Evolutionary conservation across 1,139 yeast genomes (phyloP), one percentile per base, ranked within the genome.

Genomic region (Zygosaccharomyces pseudobailii): DNA sequence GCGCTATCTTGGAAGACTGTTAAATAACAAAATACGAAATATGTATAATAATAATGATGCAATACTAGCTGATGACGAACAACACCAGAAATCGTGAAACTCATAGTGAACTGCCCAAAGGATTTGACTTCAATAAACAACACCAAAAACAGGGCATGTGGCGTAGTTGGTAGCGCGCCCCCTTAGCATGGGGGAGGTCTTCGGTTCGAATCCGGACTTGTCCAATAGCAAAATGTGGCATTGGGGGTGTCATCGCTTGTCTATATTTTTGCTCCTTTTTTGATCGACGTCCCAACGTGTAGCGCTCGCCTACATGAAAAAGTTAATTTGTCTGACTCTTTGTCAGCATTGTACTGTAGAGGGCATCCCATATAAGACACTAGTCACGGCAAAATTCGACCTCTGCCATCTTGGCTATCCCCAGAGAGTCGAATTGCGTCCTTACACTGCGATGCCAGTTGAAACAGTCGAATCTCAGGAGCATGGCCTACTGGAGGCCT

Each of bases 81-180:
- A n/a, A 13, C 17, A 13, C 2, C 2, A 2, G 17, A 13, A 13
- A 13, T 13, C 17, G 17, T 13, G 17, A 13, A 13, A 2, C 17
- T 13, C 17, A 13, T 13, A 1, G 17, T 13, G 17, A 13, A 13
- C 17, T 13, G 17, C 17, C 17, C 17, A 13, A 13, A 13, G 17
- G 17, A 13, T 13, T 13, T 13, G n/a, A n/a, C 17, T 2, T 2
- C 17, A 2, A 13, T 20, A 3, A n/a, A 33, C n/a, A 21, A n/a
- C 27, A 13, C 28, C 13, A 23, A 27, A 25, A 22, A 25, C 24
- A 38, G 88, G 87, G 88, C 87, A 86, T 82, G 87, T 82, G 87
- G 88, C 88, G 87, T 78, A 82, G 88, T 82, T 80, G 88, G 88
- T 82, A 82, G 87, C 87, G 88, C 87, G 87, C 79, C 79, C 84